Evolutionary conservation across 1,139 yeast species (phyloP).

Genomic region (Saccharomycopsis phalli): DNA sequence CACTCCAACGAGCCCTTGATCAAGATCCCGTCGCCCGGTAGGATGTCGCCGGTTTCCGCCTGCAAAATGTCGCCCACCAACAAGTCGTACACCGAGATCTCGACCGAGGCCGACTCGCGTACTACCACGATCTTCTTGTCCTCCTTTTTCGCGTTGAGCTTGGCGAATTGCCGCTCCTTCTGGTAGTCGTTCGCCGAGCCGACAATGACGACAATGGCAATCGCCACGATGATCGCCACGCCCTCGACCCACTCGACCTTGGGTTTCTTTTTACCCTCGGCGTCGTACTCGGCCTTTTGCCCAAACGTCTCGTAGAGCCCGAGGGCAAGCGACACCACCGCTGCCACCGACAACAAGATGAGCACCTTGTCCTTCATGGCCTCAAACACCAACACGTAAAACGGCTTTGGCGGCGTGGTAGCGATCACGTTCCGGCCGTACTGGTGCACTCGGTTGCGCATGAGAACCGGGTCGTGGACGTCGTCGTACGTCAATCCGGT

Average conservation of each 20-base stretch:
- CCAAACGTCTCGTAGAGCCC: conserved; percentile 93
- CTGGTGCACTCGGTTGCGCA: conserved; percentile 31
- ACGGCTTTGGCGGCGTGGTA: conserved; percentile 54
- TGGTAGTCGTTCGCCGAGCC: conserved; percentile 95
- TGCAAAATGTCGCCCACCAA: conserved; percentile 78
- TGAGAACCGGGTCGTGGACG: conserved; percentile 24
- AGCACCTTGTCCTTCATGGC: conserved; percentile 90
- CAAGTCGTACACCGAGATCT: conserved; percentile 66
- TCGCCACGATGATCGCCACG: conserved; percentile 91
- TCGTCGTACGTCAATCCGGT: conserved; percentile 36
- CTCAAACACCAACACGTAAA: conserved; percentile 61
- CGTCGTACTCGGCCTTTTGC: conserved; percentile 67
- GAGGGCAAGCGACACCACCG: conserved; percentile 76
- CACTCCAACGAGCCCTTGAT: conserved; percentile 72
- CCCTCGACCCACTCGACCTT: conserved; percentile 98
- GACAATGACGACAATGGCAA: conserved; percentile 80
- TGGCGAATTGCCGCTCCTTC: conserved; percentile 88
- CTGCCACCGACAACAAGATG: conserved; percentile 76
- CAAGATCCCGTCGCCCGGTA: conserved; percentile 81
- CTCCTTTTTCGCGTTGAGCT: conserved; percentile 78
- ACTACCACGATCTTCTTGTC: conserved; percentile 73
- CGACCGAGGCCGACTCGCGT: conserved; percentile 60
- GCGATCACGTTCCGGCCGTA: conserved; percentile 74
- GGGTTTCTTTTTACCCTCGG: conserved; percentile 65
- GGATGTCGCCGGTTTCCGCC: conserved; percentile 88